phyloP scores from a whole-genome alignment of 2,329 filamentous ascomycete genomes.

The Calonectria henricotiae region DNA sequence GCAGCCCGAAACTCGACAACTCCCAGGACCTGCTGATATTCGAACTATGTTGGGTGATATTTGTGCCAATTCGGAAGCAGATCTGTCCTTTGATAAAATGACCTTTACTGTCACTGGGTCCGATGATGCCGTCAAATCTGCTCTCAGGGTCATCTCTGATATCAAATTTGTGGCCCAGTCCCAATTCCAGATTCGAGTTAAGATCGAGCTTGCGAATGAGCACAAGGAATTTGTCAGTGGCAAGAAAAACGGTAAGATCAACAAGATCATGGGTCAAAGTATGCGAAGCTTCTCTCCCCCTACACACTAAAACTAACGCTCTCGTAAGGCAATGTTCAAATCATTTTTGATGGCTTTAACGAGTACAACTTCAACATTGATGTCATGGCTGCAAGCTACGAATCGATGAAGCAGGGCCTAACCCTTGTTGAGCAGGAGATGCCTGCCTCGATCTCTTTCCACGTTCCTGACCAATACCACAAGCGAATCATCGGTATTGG shows the following conservation, averaged over 20 bases:
- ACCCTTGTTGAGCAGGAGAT: constrained; percentile 98
- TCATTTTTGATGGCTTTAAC: constrained; percentile 99
- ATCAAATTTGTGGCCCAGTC: constrained; percentile 90
- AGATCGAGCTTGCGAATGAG: constrained; percentile 98
- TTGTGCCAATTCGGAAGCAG: constrained; percentile 95
- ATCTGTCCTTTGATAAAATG: constrained; percentile 94
- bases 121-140: constrained; percentile 95
- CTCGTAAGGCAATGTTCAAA: constrained; percentile 87
- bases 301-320: constrained; percentile 44
- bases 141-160: constrained; percentile 94
- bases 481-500: constrained; percentile 99
- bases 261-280: constrained; percentile 99
- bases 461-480: constrained; percentile 98
- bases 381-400: constrained; percentile 92
- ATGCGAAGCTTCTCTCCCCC: constrained; percentile 31
- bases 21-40: constrained; percentile 80
- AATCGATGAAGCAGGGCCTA: constrained; percentile 93
- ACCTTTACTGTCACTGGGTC: constrained; percentile 96
- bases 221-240: constrained; percentile 99
- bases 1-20: constrained; percentile 77
- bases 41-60: constrained; percentile 95
- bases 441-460: constrained; percentile 99
- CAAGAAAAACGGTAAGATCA: constrained; percentile 99
- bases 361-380: constrained; percentile 99
- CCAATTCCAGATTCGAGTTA: constrained; percentile 94